Evolutionary conservation across 805 yeast species (phyloP), one percentile per base, ranked within the genome.

Genomic region (Ogataea kodamae): DNA sequence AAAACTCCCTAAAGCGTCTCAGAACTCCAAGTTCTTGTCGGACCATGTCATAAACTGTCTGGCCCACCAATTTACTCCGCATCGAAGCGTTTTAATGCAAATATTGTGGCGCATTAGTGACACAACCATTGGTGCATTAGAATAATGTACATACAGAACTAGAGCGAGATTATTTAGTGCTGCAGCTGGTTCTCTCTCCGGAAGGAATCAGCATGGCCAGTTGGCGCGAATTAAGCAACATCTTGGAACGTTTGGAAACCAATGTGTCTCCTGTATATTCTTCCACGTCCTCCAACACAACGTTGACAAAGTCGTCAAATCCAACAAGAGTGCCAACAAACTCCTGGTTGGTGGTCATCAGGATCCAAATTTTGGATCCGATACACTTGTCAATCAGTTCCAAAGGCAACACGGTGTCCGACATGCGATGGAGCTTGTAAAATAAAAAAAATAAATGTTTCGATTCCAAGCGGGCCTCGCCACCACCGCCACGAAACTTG

Each of bases 291-390:
- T 83, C 84, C 33, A 92, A 68, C 8, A 92, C 95, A 60, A 89
- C 78, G 55, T 86, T 92, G 40, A 92, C 97, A 50, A 81, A 90
- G 60, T 92, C 97, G 57, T 92, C 98, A 59, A 90, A 90, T 1
- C 97, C 97, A 18, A 82, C 74, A 32, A 92, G 67, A 4, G 78
- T 85, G 1, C 98, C 98, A n/a, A 74, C 71, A 55, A 87, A 92
- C 56, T 89, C 97, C 55, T 76, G 76, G 39, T 70, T 67, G 42
- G 61, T 65, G 27, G 71, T 69, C 62, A 86, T 67, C 33, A 86
- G 68, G 16, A 88, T 84, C 72, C 83, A 76, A 24, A 90, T 77
- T 35, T 72, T 69, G 19, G 86, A 77, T 11, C 95, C 96, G 22
- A 90, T 78, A 41, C 89, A 78, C 59, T 79, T 81, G 59, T 92